Conservation (phyloP, 768 basidiomycete genomes). For the Tricholoma terreum region DNA sequence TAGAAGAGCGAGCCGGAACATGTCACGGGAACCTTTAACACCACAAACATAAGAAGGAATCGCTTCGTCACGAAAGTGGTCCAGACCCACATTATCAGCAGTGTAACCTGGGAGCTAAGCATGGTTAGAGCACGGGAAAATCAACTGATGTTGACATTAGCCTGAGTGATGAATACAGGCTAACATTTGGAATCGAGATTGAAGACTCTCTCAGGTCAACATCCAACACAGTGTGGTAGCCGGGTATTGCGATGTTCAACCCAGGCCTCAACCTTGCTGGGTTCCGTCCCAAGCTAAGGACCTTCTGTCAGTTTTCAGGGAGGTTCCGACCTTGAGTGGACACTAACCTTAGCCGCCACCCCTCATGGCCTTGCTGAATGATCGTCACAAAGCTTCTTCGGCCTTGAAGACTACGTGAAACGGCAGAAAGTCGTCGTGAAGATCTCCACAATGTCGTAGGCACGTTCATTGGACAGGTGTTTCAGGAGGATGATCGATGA, state of each 20-base stretch:
- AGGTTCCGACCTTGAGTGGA: background rate
- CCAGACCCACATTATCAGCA: constrained; percentile 25
- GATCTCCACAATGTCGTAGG: background rate
- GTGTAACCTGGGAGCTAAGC: constrained; percentile 32
- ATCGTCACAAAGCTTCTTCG: constrained; percentile 43
- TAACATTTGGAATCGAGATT: constrained; percentile 42
- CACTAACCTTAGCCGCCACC: constrained; percentile 44
- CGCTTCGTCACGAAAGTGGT: background rate
- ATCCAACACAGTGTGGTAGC: constrained; percentile 42
- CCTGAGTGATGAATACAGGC: constrained; percentile 8
- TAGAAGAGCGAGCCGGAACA: constrained; percentile 56
- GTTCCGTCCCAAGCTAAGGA: constrained; percentile 38
- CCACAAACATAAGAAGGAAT: background rate
- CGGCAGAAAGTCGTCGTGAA: background rate
- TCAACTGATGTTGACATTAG: background rate
- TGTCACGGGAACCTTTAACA: constrained; percentile 43
- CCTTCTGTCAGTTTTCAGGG: background rate
- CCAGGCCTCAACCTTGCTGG: constrained; percentile 46
- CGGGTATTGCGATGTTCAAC: constrained; percentile 42
- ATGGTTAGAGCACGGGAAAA: background rate
- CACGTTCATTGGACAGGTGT: background rate
- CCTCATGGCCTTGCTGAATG: constrained; percentile 51
- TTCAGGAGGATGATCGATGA: background rate
- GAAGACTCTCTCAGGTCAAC: constrained; percentile 48
- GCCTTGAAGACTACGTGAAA: background rate